Evolutionary conservation across 345 rosid genomes (phyloP), one percentile per base, ranked within the genome.

Genomic region (Pugionium dolabratum): DNA sequence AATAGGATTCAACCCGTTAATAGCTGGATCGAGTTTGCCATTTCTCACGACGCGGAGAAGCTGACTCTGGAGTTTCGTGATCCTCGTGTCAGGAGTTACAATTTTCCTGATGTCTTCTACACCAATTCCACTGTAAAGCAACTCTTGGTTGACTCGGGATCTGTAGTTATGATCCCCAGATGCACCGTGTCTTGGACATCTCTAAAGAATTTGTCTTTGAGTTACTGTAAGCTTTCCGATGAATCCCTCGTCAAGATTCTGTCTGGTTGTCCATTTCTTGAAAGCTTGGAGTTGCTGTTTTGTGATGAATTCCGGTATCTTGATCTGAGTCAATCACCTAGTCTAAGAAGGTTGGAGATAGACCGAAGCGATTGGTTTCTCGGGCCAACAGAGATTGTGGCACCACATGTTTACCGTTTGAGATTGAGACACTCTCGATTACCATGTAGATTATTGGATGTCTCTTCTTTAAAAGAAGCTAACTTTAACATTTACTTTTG

Each of bases 301-400:
- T 73, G 76, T 32, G 61, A 37, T 25, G 67, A 62, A 2, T 58
- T 43, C 6, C 40, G n/a, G 31, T 31, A 45, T 59, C 67, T 73
- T 73, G 71, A 73, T 44, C 26, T 73, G 56, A 73, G 62, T 25
- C 55, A 32, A 7, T 73, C 76, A 4, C 55, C 10, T 31, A 18
- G 44, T 50, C 0, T 72, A 9, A 30, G 7, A 4, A 58, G 49
- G 35, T 18, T 72, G 50, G 76, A 72, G 62, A 66, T 72, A 1
- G 71, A 65, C 10, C 71, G 76, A 0, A 72, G 76, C 30, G 75
- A 71, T 58, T 73, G 60, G 55, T 73, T 52, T 59, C 28, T 45
- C 2, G 76, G 72, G 0, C 37, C 62, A 7, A 66, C 71, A 33
- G 10, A 44, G 56, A 72, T 72, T 58, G 44, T 66, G n/a, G 67